Conservation (phyloP, 2,329 filamentous ascomycete species). For the Pseudocercospora vitis region DNA sequence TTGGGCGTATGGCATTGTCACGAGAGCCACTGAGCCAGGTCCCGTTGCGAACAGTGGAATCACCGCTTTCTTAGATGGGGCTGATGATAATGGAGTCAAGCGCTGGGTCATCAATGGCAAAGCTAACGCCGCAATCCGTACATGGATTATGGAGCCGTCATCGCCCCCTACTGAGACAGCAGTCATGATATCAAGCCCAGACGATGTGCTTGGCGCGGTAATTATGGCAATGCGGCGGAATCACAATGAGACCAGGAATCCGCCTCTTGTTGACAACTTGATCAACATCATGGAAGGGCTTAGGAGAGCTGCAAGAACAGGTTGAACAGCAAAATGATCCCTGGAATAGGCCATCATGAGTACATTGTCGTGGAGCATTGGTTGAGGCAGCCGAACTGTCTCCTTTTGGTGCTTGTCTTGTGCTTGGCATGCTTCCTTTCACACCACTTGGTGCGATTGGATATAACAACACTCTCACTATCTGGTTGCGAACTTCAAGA, state of each 20-base stretch:
- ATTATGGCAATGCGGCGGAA: constrained; percentile 59
- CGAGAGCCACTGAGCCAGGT: constrained; percentile 42
- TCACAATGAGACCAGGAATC: constrained; percentile 45
- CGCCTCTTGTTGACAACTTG: constrained; percentile 67
- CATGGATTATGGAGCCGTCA: constrained; percentile 21
- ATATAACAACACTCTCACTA: too few species aligned
- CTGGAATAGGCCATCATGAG: too few species aligned
- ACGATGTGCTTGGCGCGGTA: constrained; percentile 59
- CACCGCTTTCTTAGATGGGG: constrained; percentile 55
- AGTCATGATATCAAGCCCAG: constrained; percentile 54
- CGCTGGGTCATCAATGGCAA: constrained; percentile 39
- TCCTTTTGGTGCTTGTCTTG: too few species aligned
- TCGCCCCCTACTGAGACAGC: constrained; percentile 21
- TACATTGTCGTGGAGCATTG: too few species aligned
- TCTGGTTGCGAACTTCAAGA: too few species aligned
- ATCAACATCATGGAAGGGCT: constrained; percentile 63
- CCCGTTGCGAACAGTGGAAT: constrained; percentile 44
- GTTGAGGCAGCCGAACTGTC: too few species aligned
- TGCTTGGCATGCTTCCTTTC: too few species aligned
- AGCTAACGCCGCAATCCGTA: constrained; percentile 35
- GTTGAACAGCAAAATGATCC: too few species aligned
- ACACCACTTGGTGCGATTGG: too few species aligned
- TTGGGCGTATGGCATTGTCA: constrained; percentile 66
- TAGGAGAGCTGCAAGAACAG: constrained; percentile 36
- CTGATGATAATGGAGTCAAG: constrained; percentile 54